A percentile compares a stretch with the other conserved stretches of the same genome.
Conservation (phyloP, 371 early-diverging fungal species). For the Apophysomyces ossiformis region DNA sequence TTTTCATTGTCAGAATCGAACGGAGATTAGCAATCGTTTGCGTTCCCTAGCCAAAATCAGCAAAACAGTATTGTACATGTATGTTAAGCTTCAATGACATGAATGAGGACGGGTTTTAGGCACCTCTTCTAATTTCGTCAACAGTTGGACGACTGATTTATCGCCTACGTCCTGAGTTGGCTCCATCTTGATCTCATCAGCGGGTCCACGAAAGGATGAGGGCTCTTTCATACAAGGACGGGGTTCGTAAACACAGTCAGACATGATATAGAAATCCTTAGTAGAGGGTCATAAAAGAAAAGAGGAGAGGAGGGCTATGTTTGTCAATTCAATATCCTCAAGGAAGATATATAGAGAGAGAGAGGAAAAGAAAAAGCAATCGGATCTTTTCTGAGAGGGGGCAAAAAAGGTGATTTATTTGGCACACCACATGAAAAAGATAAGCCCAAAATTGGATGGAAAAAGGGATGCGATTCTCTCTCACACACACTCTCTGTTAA, state of each 20-base stretch:
- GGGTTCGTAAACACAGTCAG: slow-evolving; percentile 23
- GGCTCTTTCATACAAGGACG: slow-evolving; percentile 13
- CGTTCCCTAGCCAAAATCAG: slow-evolving; percentile 28
- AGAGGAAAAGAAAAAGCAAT: slow-evolving; percentile 6
- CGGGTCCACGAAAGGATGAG: neutral
- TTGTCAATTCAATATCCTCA: neutral
- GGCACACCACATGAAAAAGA: neutral
- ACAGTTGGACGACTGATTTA: slow-evolving; percentile 24
- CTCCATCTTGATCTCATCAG: slow-evolving; percentile 15
- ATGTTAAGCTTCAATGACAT: no score
- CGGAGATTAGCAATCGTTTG: slow-evolving; percentile 54
- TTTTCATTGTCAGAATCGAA: slow-evolving; percentile 52
- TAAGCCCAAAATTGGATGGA: neutral
- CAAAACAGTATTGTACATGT: no score
- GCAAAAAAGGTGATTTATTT: neutral
- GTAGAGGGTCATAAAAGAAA: neutral
- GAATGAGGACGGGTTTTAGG: no score
- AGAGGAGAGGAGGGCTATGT: neutral
- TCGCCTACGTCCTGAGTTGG: slow-evolving; percentile 9
- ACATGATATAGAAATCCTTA: slow-evolving; percentile 10
- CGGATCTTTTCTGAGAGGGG: slow-evolving; percentile 9
- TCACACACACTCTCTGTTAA: no score
- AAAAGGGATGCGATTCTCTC: no score
- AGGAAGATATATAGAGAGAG: slow-evolving; percentile 2
- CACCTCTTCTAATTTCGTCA: slow-evolving; percentile 33